A percentile compares a stretch with the other conserved stretches of the same genome.
Evolutionary conservation across 2,329 filamentous ascomycete genomes (phyloP).

Genomic region (Curvularia lunata): DNA sequence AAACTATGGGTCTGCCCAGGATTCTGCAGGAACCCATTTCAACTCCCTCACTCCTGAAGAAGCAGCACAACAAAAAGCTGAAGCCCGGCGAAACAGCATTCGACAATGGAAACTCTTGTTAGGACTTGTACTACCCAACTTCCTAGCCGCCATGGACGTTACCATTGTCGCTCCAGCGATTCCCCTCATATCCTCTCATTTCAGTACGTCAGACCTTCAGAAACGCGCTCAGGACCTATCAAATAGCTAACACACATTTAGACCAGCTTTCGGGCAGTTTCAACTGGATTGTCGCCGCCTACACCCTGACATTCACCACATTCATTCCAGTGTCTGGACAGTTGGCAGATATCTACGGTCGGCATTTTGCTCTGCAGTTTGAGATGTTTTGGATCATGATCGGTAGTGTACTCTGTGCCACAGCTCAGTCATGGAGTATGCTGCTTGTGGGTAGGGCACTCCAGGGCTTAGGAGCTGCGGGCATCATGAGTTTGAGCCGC

Average conservation of each 20-base stretch:
- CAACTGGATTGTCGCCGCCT: conserved; percentile 71
- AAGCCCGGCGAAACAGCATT: conserved; percentile 32
- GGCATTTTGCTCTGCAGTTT: conserved; percentile 64
- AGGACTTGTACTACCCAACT: conserved; percentile 66
- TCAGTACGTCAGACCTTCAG: conserved; percentile 55
- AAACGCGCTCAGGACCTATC: neutral
- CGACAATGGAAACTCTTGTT: conserved; percentile 66
- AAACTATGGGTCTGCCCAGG: neutral
- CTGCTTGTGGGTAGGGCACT: conserved; percentile 68
- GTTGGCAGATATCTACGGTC: conserved; percentile 69
- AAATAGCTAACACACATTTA: conserved; percentile 16
- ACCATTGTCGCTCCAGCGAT: conserved; percentile 68
- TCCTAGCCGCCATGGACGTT: conserved; percentile 67
- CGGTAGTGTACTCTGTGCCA: conserved; percentile 68
- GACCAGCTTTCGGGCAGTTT: conserved; percentile 62
- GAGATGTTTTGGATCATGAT: conserved; percentile 60
- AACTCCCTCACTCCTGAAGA: conserved; percentile 22
- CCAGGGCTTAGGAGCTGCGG: conserved; percentile 67
- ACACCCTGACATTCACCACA: conserved; percentile 70
- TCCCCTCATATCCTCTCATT: conserved; percentile 69
- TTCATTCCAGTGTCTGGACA: conserved; percentile 72
- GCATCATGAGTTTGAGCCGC: conserved; percentile 65
- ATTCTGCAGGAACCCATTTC: conserved; percentile 11
- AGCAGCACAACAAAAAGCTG: conserved; percentile 18
- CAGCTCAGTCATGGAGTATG: conserved; percentile 63